Percentiles rank a stretch among this genome's conserved stretches.
phyloP scores from a whole-genome alignment of 1,284 basidiomycete species.

The Sanghuangporus weigelae region DNA sequence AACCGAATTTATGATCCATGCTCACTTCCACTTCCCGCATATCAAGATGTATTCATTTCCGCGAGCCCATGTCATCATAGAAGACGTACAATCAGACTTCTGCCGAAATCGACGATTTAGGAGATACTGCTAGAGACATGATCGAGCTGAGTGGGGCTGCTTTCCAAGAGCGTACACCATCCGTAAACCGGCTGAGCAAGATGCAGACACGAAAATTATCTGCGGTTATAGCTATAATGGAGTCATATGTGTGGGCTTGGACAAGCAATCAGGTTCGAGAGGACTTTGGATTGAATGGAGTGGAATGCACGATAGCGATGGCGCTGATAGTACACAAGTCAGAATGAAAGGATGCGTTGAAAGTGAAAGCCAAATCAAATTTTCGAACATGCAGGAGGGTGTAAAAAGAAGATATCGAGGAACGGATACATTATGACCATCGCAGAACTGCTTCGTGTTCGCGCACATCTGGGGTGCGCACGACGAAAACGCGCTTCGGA shows the following conservation, averaged over 20 bases:
- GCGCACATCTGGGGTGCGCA: slow-evolving; percentile 56
- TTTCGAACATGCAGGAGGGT: not conserved
- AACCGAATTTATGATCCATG: not conserved
- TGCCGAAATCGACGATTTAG: not conserved
- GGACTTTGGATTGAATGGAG: not conserved
- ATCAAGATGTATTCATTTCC: not conserved
- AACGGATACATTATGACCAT: slow-evolving; percentile 43
- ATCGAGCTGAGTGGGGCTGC: not conserved
- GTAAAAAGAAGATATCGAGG: slow-evolving; percentile 13
- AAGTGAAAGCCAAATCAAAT: not conserved
- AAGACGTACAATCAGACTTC: not conserved
- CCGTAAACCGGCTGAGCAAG: not conserved
- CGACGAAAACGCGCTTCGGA: slow-evolving; percentile 66
- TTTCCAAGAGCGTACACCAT: not conserved
- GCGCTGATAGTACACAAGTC: not conserved
- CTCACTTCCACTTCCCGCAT: not conserved
- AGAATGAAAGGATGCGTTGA: not conserved
- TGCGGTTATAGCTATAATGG: not conserved
- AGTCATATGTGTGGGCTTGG: not conserved
- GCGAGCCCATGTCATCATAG: not conserved
- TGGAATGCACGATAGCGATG: not conserved
- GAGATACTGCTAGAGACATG: not conserved
- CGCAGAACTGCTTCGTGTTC: slow-evolving; percentile 70
- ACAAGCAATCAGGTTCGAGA: not conserved
- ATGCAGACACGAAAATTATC: not conserved